These are phyloP conservation scores for Tolypocladium inflatum DNA, from an alignment of 2,329 filamentous ascomycete genomes.

Conservation along the genomic window DNA sequence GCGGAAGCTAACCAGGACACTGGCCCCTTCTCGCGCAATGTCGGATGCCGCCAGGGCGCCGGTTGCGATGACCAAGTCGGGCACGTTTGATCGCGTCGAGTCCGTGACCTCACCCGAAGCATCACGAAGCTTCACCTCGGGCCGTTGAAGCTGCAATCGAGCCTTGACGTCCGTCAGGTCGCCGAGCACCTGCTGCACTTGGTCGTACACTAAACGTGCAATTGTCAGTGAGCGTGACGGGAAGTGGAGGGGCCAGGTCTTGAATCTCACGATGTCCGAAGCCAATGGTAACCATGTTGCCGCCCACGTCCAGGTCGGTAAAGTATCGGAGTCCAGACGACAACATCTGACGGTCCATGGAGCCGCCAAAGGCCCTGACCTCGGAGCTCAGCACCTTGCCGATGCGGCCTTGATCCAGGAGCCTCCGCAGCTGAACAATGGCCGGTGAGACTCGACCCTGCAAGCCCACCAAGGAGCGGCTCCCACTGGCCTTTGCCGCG, in stretches of 20 bases:
- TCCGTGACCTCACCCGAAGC: conserved; percentile 18
- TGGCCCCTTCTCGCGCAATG: conserved; percentile 21
- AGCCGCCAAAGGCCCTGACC: conserved; percentile 26
- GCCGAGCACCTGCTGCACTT: conserved; percentile 34
- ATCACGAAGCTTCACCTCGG: conserved; percentile 25
- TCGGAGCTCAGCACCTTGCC: conserved; percentile 45
- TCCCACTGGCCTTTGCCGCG: conserved; percentile 23
- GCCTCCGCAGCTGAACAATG: conserved; percentile 30
- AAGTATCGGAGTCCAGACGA: conserved; percentile 35
- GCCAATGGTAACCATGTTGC: conserved; percentile 32
- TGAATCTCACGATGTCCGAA: conserved; percentile 29
- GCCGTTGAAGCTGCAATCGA: conserved; percentile 35
- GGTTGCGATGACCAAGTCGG: conserved; percentile 27
- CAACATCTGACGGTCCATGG: conserved; percentile 21
- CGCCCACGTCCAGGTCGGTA: conserved; percentile 34
- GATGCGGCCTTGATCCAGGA: conserved; percentile 35
- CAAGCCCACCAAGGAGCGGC: conserved; percentile 28
- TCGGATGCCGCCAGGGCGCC: not conserved
- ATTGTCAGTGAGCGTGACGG: not conserved
- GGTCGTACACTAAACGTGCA: conserved; percentile 29
- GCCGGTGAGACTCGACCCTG: conserved; percentile 39
- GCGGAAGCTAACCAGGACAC: conserved; percentile 33
- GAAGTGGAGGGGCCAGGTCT: not conserved
- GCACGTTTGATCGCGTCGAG: conserved; percentile 28
- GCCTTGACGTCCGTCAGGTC: conserved; percentile 28